Conservation (phyloP, 192 early-diverging fungal genomes). For the Allomyces arbusculus region DNA sequence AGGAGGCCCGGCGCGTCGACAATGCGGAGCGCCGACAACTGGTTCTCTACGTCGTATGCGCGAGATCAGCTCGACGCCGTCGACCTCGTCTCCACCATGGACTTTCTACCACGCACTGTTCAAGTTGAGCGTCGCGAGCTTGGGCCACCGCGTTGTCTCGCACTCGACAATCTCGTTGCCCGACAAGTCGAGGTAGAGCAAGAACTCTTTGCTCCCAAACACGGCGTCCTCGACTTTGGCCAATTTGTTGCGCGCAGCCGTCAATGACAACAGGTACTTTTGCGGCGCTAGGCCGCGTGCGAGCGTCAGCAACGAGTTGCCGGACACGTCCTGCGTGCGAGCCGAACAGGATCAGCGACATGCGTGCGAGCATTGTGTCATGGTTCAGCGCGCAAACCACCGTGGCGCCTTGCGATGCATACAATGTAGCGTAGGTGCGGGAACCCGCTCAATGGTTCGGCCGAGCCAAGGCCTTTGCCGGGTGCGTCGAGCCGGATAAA, state of each 20-base stretch:
- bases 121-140: constrained; percentile 23
- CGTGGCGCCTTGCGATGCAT: too few relatives aligned
- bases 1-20: constrained; percentile 18
- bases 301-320: neutral
- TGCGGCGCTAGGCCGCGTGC: neutral
- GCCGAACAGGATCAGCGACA: too few relatives aligned
- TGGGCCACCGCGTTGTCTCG: constrained; percentile 16
- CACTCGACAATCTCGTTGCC: constrained; percentile 17
- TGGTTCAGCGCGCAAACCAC: too few relatives aligned
- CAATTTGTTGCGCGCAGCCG: neutral
- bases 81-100: too few relatives aligned
- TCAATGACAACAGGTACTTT: neutral
- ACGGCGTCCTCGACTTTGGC: neutral
- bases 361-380: too few relatives aligned
- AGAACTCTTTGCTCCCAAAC: constrained; percentile 12
- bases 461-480: neutral
- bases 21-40: constrained; percentile 14
- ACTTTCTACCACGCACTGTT: constrained; percentile 12
- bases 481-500: neutral
- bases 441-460: neutral
- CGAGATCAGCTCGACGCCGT: too few relatives aligned
- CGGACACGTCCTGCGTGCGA: neutral
- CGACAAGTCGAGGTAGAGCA: constrained; percentile 24
- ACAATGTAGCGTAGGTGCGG: neutral
- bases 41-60: constrained; percentile 16